Conservation (phyloP, 2,329 filamentous ascomycete species). For the Zymoseptoria tritici region DNA sequence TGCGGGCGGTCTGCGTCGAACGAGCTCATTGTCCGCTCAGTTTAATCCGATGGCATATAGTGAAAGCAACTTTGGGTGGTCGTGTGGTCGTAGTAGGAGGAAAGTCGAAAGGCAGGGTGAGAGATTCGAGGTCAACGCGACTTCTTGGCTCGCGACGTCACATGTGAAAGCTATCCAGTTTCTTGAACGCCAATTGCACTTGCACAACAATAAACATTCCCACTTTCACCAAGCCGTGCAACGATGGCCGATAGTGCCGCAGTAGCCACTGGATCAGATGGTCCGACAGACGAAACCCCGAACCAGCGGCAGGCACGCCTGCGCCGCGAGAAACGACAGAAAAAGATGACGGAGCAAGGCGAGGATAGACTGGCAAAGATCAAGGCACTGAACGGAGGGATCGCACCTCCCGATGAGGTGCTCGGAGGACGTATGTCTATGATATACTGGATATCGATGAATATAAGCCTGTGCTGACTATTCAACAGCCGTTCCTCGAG, state of each 20-base stretch:
- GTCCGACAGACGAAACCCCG: slow-evolving; percentile 32
- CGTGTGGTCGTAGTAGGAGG: neutral
- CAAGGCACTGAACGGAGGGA: slow-evolving; percentile 55
- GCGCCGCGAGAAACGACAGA: slow-evolving; percentile 70
- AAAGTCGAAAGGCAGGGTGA: neutral
- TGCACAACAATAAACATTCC: neutral
- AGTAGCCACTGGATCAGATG: slow-evolving; percentile 18
- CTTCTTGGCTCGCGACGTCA: neutral
- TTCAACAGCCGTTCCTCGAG: slow-evolving; percentile 25
- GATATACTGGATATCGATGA: neutral
- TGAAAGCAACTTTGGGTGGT: neutral
- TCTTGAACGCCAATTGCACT: neutral
- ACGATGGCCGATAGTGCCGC: slow-evolving; percentile 24
- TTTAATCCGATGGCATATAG: neutral
- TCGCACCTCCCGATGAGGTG: slow-evolving; percentile 27
- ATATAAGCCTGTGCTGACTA: slow-evolving; percentile 1
- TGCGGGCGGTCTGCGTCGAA: neutral
- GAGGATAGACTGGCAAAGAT: slow-evolving; percentile 66
- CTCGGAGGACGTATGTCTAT: slow-evolving; percentile 22
- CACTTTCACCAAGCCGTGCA: neutral
- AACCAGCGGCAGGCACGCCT: slow-evolving; percentile 57
- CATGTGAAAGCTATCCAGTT: neutral
- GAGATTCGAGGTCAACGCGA: neutral
- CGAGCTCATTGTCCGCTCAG: neutral
- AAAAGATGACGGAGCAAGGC: slow-evolving; percentile 67